A percentile compares a stretch with the other conserved stretches of the same genome.
Evolutionary conservation across 495 filamentous ascomycete genomes (phyloP).

Genomic region (Halenospora varia): DNA sequence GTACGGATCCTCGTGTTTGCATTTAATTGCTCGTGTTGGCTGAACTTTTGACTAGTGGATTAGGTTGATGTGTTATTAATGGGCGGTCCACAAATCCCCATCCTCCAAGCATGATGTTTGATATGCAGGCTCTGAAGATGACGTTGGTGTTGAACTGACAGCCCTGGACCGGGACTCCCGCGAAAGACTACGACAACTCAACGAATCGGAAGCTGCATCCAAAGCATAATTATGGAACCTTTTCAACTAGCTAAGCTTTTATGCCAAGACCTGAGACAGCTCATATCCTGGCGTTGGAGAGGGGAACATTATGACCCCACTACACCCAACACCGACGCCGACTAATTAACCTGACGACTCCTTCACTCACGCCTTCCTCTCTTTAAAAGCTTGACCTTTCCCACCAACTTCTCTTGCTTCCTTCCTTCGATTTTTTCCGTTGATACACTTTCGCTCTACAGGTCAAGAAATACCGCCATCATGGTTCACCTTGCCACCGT

Average conservation of each 20-base stretch:
- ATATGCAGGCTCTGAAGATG: slow-evolving; percentile 4
- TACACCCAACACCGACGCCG: background rate
- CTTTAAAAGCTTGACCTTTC: no score
- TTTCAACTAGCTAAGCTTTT: slow-evolving; percentile 18
- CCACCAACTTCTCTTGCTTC: no score
- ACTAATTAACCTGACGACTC: no score
- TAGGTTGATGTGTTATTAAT: no score
- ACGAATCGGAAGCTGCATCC: background rate
- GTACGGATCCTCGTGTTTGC: no score
- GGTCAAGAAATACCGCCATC: slow-evolving; percentile 34
- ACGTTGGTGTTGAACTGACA: background rate
- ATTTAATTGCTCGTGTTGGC: no score
- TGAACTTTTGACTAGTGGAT: no score
- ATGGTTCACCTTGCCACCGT: slow-evolving; percentile 68
- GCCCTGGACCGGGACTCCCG: background rate
- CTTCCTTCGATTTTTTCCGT: no score
- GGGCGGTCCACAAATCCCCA: no score
- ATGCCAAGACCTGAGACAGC: slow-evolving; percentile 21
- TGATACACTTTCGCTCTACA: no score
- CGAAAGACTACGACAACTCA: no score
- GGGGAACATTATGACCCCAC: background rate
- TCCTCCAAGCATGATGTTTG: background rate
- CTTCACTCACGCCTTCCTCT: background rate
- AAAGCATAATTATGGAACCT: background rate
- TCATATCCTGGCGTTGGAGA: slow-evolving; percentile 3